A percentile compares a stretch with the other conserved stretches of the same genome.
phyloP scores from a whole-genome alignment of 805 yeast species.

The Saccharomyces eubayanus region DNA sequence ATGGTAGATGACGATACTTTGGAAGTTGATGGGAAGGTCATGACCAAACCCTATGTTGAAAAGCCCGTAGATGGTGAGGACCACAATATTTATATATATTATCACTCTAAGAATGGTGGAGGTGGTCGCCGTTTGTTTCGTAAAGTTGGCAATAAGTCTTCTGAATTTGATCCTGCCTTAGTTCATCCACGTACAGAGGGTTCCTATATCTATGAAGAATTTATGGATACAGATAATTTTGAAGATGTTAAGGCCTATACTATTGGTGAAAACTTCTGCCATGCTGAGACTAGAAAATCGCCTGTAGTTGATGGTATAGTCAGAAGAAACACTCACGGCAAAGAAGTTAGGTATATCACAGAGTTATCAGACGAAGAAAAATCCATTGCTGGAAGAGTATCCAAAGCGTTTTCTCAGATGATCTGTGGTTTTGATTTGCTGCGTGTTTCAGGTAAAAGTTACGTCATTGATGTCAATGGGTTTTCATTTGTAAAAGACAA shows the following conservation, averaged over 20 bases:
- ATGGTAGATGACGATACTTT: conserved; percentile 86
- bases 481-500: conserved; percentile 96
- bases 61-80: conserved; percentile 99
- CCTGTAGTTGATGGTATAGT: conserved; percentile 99
- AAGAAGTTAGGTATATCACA: conserved; percentile 87
- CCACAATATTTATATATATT: conserved; percentile 90
- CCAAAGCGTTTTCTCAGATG: conserved; percentile 75
- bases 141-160: conserved; percentile 92
- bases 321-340: conserved; percentile 93
- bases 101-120: conserved; percentile 83
- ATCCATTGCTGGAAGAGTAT: conserved; percentile 69
- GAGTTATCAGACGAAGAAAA: conserved; percentile 67
- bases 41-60: conserved; percentile 91
- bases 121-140: conserved; percentile 94
- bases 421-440: conserved; percentile 95
- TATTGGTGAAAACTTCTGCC: conserved; percentile 84
- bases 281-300: conserved; percentile 95
- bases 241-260: conserved; percentile 99
- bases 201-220: conserved; percentile 83
- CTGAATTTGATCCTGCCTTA: conserved; percentile 85
- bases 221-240: conserved; percentile 95
- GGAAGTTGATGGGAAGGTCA: conserved; percentile 58
- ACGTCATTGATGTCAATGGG: conserved; percentile 96
- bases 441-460: conserved; percentile 80
- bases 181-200: conserved; percentile 76